Percentiles rank a stretch among this genome's conserved stretches.
These are phyloP conservation scores for bread wheat (Triticum aestivum) DNA, from an alignment of 176 grass and related monocot genomes.

Conservation along the genomic window DNA sequence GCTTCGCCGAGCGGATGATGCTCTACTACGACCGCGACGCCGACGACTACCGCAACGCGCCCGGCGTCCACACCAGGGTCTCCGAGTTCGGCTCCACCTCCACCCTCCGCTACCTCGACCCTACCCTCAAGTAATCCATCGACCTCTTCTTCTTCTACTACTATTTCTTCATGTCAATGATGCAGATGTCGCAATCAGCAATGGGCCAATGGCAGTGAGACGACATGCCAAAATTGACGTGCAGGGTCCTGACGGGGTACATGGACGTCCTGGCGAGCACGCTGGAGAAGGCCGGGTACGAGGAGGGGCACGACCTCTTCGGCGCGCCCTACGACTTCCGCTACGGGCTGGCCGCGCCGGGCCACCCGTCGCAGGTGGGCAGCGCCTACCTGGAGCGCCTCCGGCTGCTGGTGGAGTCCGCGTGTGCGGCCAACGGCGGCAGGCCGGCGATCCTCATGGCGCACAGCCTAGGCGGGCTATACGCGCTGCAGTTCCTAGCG, in stretches of 20 bases:
- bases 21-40: slow-evolving; percentile 48
- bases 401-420: slow-evolving; percentile 50
- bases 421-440: slow-evolving; percentile 46
- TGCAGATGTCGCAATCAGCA: background rate
- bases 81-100: slow-evolving; percentile 60
- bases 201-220: no score
- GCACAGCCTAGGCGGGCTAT: slow-evolving; percentile 77
- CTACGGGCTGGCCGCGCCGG: slow-evolving; percentile 62
- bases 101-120: slow-evolving; percentile 67
- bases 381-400: slow-evolving; percentile 61
- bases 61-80: slow-evolving; percentile 68
- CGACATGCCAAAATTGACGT: background rate
- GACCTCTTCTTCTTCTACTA: no score
- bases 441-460: slow-evolving; percentile 61
- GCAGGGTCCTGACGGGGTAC: slow-evolving; percentile 65
- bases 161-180: no score
- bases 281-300: slow-evolving; percentile 70
- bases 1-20: slow-evolving; percentile 78
- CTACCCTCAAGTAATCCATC: slow-evolving; percentile 54
- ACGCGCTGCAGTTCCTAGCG: slow-evolving; percentile 65
- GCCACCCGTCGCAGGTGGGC: slow-evolving; percentile 60
- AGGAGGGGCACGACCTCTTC: slow-evolving; percentile 62
- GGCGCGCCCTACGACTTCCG: slow-evolving; percentile 90
- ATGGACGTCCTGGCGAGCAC: slow-evolving; percentile 59
- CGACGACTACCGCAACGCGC: slow-evolving; percentile 78